These are phyloP conservation scores for Colletotrichum ledebouriae DNA, from an alignment of 2,329 filamentous ascomycete genomes.

Conservation along the genomic window DNA sequence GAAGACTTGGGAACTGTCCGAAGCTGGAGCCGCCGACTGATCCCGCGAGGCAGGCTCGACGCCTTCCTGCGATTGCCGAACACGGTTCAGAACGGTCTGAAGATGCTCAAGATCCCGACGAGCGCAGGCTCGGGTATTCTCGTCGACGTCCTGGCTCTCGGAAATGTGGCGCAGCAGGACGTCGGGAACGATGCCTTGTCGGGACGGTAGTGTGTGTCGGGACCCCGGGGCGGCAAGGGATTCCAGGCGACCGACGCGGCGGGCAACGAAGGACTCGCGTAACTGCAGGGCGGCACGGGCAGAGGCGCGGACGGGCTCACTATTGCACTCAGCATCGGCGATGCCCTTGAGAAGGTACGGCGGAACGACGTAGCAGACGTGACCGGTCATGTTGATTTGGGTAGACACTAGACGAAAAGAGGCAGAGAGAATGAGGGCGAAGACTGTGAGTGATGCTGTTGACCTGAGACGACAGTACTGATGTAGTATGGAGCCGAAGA, in stretches of 20 bases:
- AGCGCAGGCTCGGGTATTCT: constrained; percentile 54
- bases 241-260: constrained; percentile 53
- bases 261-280: constrained; percentile 49
- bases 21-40: constrained; percentile 27
- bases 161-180: constrained; percentile 23
- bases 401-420: background rate
- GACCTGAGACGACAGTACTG: background rate
- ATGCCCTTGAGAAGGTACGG: constrained; percentile 61
- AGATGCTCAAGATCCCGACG: constrained; percentile 56
- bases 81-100: constrained; percentile 48
- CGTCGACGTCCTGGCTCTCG: constrained; percentile 50
- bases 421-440: background rate
- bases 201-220: constrained; percentile 33
- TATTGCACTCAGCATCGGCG: constrained; percentile 54
- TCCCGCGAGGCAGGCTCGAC: constrained; percentile 7
- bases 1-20: constrained; percentile 47
- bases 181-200: constrained; percentile 26
- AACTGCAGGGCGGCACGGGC: constrained; percentile 54
- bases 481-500: background rate
- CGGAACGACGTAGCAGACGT: constrained; percentile 58
- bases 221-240: constrained; percentile 52
- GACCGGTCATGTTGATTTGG: constrained; percentile 17
- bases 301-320: constrained; percentile 52
- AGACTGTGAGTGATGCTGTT: background rate
- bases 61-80: constrained; percentile 48